Evolutionary conservation across 306 rosid species (phyloP).

Genomic region (apple (Malus domestica)): DNA sequence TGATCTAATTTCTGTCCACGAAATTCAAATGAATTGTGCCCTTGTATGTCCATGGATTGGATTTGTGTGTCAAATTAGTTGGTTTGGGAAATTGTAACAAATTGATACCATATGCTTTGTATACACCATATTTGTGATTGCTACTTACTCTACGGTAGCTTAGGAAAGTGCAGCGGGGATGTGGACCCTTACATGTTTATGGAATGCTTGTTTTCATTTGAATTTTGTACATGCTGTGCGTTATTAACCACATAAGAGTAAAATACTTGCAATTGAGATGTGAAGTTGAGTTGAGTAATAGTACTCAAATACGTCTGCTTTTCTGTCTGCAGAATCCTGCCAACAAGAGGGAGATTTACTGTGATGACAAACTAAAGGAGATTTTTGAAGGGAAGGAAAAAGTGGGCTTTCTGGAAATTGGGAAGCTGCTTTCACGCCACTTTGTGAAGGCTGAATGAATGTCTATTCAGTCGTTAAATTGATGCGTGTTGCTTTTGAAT

Average conservation of each 20-base stretch:
- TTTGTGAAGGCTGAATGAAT: slow-evolving; percentile 29
- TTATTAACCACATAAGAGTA: background rate
- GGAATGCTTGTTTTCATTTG: background rate
- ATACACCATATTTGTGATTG: background rate
- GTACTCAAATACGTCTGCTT: background rate
- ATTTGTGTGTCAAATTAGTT: background rate
- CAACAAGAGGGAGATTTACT: slow-evolving; percentile 37
- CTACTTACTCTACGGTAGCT: background rate
- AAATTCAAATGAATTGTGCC: background rate
- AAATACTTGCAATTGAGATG: background rate
- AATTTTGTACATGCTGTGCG: background rate
- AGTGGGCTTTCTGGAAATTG: slow-evolving; percentile 35
- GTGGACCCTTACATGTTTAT: background rate
- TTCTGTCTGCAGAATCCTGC: slow-evolving; percentile 32
- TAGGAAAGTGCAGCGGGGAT: background rate
- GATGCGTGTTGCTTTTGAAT: background rate
- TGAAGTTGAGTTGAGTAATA: background rate
- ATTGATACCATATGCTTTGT: background rate
- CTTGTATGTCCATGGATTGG: background rate
- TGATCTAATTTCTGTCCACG: background rate
- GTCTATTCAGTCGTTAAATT: background rate
- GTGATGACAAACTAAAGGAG: slow-evolving; percentile 38
- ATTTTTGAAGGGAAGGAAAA: slow-evolving; percentile 39
- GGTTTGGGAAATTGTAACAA: background rate
- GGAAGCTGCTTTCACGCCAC: slow-evolving; percentile 28